Conservation (phyloP, 2,329 filamentous ascomycete species). For the Tolypocladium guangdongense region DNA sequence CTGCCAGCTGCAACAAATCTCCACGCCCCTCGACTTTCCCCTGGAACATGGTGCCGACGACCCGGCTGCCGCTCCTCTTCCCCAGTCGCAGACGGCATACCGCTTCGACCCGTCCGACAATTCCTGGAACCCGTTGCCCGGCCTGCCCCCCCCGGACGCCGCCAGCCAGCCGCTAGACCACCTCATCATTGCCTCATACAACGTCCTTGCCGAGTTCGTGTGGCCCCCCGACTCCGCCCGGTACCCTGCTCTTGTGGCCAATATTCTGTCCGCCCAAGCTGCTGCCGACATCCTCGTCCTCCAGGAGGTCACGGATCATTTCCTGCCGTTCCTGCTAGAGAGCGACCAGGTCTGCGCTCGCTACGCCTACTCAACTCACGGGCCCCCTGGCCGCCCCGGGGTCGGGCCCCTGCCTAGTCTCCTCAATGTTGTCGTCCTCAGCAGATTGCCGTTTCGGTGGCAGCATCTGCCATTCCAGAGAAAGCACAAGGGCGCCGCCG, state of each 20-base stretch:
- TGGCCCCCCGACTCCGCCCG: conserved; percentile 31
- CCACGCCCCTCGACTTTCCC: background rate
- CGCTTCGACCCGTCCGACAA: background rate
- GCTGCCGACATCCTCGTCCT: conserved; percentile 39
- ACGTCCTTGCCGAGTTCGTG: conserved; percentile 40
- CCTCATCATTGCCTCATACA: conserved; percentile 39
- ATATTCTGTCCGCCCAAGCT: conserved; percentile 30
- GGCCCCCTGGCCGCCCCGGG: conserved; percentile 31
- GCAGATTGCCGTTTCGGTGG: conserved; percentile 45
- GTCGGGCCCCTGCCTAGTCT: conserved; percentile 46
- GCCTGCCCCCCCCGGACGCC: background rate
- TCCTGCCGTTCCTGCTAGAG: conserved; percentile 43
- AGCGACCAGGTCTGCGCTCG: conserved; percentile 30
- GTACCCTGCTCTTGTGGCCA: conserved; percentile 31
- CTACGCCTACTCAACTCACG: conserved; percentile 48
- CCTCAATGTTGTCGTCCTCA: conserved; percentile 50
- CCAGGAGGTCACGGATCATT: conserved; percentile 55
- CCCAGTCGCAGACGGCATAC: background rate
- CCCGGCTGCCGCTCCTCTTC: background rate
- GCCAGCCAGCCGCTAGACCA: background rate
- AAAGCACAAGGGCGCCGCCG: conserved; percentile 46
- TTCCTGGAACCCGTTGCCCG: background rate
- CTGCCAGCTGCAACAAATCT: background rate
- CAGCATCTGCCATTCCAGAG: conserved; percentile 39
- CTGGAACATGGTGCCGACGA: background rate